Percentiles rank a stretch among this genome's conserved stretches.
Conservation (phyloP, 306 rosid genomes). For the Mimosa bimucronata region DNA sequence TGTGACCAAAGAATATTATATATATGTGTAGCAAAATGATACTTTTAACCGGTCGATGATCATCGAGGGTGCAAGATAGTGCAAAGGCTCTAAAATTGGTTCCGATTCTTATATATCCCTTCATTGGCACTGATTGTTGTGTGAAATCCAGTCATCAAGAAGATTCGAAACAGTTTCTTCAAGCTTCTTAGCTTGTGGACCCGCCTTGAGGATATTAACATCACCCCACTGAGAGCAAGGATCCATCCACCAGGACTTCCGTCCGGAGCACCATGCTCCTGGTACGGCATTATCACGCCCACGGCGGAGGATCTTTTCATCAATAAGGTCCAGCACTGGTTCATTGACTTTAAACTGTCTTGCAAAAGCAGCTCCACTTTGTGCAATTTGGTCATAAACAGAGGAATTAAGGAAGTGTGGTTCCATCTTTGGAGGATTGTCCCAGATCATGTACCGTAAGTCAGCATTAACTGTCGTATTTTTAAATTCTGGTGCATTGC, state of each 20-base stretch:
- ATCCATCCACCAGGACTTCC: conserved; percentile 80
- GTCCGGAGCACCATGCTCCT: conserved; percentile 84
- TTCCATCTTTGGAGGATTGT: conserved; percentile 85
- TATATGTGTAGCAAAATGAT: conserved; percentile 31
- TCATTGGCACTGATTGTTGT: conserved; percentile 71
- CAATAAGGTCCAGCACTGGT: conserved; percentile 76
- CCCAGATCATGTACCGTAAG: conserved; percentile 89
- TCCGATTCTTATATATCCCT: conserved; percentile 28
- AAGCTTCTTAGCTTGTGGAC: conserved; percentile 78
- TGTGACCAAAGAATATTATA: conserved; percentile 55
- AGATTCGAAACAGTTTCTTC: conserved; percentile 68
- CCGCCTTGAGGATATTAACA: conserved; percentile 68
- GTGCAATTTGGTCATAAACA: conserved; percentile 66
- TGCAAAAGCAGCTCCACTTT: conserved; percentile 90
- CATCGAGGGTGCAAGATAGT: conserved; percentile 27
- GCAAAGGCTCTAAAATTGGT: conserved; percentile 43
- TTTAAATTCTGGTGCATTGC: conserved; percentile 82
- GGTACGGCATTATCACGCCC: conserved; percentile 54
- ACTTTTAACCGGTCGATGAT: conserved; percentile 31
- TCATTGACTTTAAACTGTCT: conserved; percentile 69
- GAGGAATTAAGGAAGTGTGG: conserved; percentile 79
- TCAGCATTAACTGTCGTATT: conserved; percentile 87
- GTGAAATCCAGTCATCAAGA: conserved; percentile 72
- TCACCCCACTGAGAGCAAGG: conserved; percentile 93
- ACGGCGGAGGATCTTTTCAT: conserved; percentile 72